Base-by-base conservation (phyloP, 306 rosid genomes). In the Vigna nakashimae region DNA sequence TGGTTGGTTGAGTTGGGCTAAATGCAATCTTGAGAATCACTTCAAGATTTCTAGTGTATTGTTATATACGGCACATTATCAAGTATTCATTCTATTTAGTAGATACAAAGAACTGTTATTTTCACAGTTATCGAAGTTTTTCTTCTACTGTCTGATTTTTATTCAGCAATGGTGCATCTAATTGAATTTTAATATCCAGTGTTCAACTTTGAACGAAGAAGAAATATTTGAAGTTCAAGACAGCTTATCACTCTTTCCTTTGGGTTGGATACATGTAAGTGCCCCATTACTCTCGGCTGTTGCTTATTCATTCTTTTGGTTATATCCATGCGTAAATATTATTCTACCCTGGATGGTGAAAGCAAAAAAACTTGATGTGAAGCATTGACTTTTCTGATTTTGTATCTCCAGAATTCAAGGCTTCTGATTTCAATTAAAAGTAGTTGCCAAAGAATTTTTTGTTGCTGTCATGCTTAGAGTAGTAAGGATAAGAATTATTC, bases 221-320 rank as follows among this genome's bases (percentile, higher is more conserved):
- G 99, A 96, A 85, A 91, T 96, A 84, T 96, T 91, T 91, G 99
- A 96, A 84, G 92, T 91, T 90, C 99, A 96, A 87, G 99, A 96
- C 86, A 84, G 84, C 80, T 87, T 88, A 74, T 93, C 97, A 14
- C 99, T 96, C 82, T 96, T 96, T 80, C 84, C 97, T 62, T 90
- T 96, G 75, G 99, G 99, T 30, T 96, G 99, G 99, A 91, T 96
- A 85, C 99, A 96, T 83, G 99, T 96, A 96, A 93, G 99, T 86
- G 53, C 78, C 43, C 71, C 73, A 56, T 38, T 74, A 70, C 65
- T 80, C 77, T 74, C 22, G 53, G 72, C 51, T 40, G 55, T 68
- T 72, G 20, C 38, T 14, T 48, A 1, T 56, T 67, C 14, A 73
- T 77, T 67, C 49, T 24, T 69, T 70, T 22, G 59, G 24, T 70